phyloP scores from a whole-genome alignment of 148 eudicot genomes.

The Persicaria maculosa region DNA sequence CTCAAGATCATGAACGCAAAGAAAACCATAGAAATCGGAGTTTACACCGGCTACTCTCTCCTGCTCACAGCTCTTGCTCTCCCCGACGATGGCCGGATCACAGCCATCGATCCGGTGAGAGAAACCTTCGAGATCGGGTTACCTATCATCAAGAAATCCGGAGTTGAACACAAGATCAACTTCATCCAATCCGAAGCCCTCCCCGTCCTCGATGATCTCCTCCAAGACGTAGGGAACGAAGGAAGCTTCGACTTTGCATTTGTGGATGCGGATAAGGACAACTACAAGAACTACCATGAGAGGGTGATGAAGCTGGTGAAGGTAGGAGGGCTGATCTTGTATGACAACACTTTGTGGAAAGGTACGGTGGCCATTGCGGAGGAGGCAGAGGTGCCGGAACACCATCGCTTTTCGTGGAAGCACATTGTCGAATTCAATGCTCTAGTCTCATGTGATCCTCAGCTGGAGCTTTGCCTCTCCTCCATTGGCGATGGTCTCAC shows the following conservation, averaged over 20 bases:
- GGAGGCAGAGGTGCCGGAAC: constrained; percentile 19
- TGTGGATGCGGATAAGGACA: constrained; percentile 35
- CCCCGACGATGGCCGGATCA: constrained; percentile 20
- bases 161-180: constrained; percentile 47
- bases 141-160: constrained; percentile 42
- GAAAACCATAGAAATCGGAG: constrained; percentile 11
- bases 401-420: constrained; percentile 13
- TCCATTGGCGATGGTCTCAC: constrained; percentile 30
- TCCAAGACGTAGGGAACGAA: constrained; percentile 28
- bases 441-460: constrained; percentile 18
- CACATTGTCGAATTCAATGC: constrained; percentile 24
- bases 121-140: constrained; percentile 44
- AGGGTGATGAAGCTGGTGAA: constrained; percentile 25
- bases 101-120: constrained; percentile 32
- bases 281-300: constrained; percentile 29
- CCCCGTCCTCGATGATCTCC: constrained; percentile 31
- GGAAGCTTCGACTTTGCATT: constrained; percentile 30
- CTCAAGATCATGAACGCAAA: not conserved
- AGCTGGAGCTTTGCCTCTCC: constrained; percentile 23
- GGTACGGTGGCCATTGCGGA: constrained; percentile 20
- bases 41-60: constrained; percentile 11
- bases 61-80: constrained; percentile 11
- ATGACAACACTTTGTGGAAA: constrained; percentile 35
- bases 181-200: constrained; percentile 39
- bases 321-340: constrained; percentile 30